Conservation (phyloP, 2,329 filamentous ascomycete species). For the Tolypocladium tropicale region DNA sequence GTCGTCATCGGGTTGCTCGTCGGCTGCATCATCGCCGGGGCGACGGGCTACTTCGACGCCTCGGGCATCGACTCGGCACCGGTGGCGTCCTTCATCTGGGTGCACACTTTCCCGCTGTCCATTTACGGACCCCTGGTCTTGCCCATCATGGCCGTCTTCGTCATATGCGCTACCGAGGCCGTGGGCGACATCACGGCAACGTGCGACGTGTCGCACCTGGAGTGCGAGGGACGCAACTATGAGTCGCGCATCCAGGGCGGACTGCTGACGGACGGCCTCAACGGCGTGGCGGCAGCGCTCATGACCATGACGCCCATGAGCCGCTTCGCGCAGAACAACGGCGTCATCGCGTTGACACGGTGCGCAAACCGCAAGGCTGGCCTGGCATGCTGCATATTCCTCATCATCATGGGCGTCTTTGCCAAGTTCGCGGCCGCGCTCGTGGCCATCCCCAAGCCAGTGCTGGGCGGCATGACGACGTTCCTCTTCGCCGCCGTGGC, state of each 20-base stretch:
- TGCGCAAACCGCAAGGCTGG: slow-evolving; percentile 75
- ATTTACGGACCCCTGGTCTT: slow-evolving; percentile 66
- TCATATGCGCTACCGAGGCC: slow-evolving; percentile 68
- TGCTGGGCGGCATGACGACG: slow-evolving; percentile 65
- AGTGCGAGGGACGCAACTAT: slow-evolving; percentile 61
- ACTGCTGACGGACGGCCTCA: slow-evolving; percentile 66
- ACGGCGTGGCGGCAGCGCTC: slow-evolving; percentile 63
- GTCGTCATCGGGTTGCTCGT: slow-evolving; percentile 65
- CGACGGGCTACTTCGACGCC: slow-evolving; percentile 68
- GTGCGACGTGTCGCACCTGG: slow-evolving; percentile 67
- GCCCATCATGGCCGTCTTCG: slow-evolving; percentile 57
- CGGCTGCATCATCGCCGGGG: slow-evolving; percentile 70
- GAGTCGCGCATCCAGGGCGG: slow-evolving; percentile 73
- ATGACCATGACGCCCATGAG: slow-evolving; percentile 75
- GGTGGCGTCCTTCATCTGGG: slow-evolving; percentile 67
- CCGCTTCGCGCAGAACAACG: slow-evolving; percentile 77
- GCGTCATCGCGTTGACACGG: slow-evolving; percentile 70
- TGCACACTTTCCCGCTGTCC: slow-evolving; percentile 62
- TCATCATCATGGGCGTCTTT: slow-evolving; percentile 72
- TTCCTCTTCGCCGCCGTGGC: slow-evolving; percentile 72
- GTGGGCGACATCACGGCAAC: slow-evolving; percentile 75
- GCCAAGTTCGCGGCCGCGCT: slow-evolving; percentile 75
- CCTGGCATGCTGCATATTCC: slow-evolving; percentile 66
- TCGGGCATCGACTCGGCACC: slow-evolving; percentile 62
- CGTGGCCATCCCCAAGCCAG: slow-evolving; percentile 59